Base-by-base conservation (phyloP, 768 basidiomycete species). In the Suillus sp. region DNA sequence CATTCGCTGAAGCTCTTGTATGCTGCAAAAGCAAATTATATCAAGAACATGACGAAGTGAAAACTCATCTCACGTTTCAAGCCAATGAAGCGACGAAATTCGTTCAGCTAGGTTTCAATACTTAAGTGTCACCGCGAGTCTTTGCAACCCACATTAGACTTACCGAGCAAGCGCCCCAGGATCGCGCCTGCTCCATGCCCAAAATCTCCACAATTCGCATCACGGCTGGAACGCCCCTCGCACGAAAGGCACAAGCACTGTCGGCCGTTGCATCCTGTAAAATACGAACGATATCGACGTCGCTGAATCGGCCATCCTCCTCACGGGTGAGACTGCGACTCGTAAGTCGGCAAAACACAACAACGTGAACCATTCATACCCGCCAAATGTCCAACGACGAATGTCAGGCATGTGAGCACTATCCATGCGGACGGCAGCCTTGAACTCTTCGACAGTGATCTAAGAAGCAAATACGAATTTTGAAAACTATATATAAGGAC, bases 131-230 rank as follows among this genome's bases (percentile, higher is more conserved):
- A 57, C 3, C n/a, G 11, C 8, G 58, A 59, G 35, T 59, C 18
- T 30, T 30, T 51, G 10, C n/a, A 11, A 45, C 20, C 9, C 35
- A 40, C 5, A 9, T 32, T 60, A 20, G 60, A 72, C 86, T 66
- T 68, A 86, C 90, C 18, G 88, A 89, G 71, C 90, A 92, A n/a
- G 80, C 78, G 22, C 87, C 88, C 90, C 90, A 92, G 22, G 69
- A 77, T 64, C 91, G 78, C 35, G 84, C 81, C 70, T 89, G 87
- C 65, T 86, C 77, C 18, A 93, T 92, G 1, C 84, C 84, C 71
- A 92, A 75, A 6, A 91, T 77, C 70, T 93, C 91, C 18, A 93
- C 80, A 35, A 88, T 77, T 35, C 84, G 85, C 69, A 92, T 78
- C 30, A 80, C 83, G 59, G 84, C 81, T 0, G 91, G 91, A 56